These are phyloP conservation scores for Kitagawia praeruptora DNA, from an alignment of 129 eudicot genomes.

Conservation along the genomic window DNA sequence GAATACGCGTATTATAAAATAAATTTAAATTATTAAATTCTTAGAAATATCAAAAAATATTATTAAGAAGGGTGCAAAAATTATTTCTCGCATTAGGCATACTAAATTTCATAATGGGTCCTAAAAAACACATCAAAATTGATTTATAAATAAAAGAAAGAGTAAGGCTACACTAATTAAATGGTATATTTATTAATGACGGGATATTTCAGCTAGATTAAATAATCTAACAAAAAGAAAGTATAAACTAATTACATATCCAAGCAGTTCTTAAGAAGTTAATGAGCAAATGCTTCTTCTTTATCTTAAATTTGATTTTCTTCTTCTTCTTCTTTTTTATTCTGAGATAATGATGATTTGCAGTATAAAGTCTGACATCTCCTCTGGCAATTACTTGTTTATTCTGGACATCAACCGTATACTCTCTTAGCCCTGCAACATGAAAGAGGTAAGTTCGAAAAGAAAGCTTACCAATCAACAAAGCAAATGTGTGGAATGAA, in stretches of 20 bases:
- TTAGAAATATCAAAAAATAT: too few species aligned
- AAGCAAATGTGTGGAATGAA: background rate
- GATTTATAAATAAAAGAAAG: too few species aligned
- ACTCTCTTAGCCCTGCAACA: slow-evolving; percentile 37
- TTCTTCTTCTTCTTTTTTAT: background rate
- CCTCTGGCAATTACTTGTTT: slow-evolving; percentile 32
- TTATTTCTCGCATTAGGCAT: too few species aligned
- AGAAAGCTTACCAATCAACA: too few species aligned
- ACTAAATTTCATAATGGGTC: too few species aligned
- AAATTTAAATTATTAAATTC: too few species aligned
- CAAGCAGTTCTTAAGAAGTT: background rate
- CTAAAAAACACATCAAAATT: too few species aligned
- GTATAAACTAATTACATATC: background rate
- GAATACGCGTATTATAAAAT: too few species aligned
- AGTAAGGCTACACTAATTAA: too few species aligned
- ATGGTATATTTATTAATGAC: too few species aligned
- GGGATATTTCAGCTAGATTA: background rate
- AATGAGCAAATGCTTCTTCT: background rate
- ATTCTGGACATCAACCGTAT: slow-evolving; percentile 37
- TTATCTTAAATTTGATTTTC: background rate
- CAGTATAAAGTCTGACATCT: slow-evolving; percentile 14
- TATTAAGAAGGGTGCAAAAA: too few species aligned
- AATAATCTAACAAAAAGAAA: background rate
- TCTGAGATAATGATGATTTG: background rate
- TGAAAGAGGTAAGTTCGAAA: too few species aligned